Conservation (phyloP, 2,329 filamentous ascomycete species). For the Beauveria pseudobassiana region DNA sequence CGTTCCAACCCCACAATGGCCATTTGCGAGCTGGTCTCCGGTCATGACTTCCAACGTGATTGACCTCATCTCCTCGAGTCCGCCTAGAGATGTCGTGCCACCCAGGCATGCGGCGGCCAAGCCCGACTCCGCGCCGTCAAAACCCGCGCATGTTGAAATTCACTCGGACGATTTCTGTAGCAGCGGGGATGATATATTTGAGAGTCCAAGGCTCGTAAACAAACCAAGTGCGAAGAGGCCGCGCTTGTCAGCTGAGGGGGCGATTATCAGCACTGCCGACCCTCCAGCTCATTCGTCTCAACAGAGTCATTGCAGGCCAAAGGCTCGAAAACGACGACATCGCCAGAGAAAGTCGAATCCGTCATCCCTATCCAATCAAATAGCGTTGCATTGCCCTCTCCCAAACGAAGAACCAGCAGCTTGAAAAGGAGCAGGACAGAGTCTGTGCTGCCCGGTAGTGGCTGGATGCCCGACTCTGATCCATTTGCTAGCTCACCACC, state of each 20-base stretch:
- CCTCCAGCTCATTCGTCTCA: not conserved
- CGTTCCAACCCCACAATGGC: not conserved
- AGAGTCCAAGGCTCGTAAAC: not conserved
- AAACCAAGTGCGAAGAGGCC: not conserved
- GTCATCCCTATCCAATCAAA: slow-evolving; percentile 24
- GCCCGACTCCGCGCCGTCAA: not conserved
- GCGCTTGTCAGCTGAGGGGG: not conserved
- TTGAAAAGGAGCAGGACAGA: not conserved
- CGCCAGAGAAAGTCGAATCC: slow-evolving; percentile 26
- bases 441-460: not conserved
- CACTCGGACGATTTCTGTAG: slow-evolving; percentile 8
- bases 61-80: slow-evolving; percentile 31
- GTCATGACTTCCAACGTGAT: slow-evolving; percentile 28
- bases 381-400: not conserved
- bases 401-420: not conserved
- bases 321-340: not conserved
- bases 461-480: slow-evolving; percentile 18
- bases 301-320: not conserved
- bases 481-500: slow-evolving; percentile 29
- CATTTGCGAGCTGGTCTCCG: not conserved
- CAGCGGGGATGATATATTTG: not conserved
- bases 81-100: slow-evolving; percentile 12
- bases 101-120: not conserved
- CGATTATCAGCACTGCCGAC: not conserved
- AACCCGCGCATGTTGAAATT: not conserved